Evolutionary conservation across 768 basidiomycete species (phyloP).

Genomic region (Mycena rebaudengoi): DNA sequence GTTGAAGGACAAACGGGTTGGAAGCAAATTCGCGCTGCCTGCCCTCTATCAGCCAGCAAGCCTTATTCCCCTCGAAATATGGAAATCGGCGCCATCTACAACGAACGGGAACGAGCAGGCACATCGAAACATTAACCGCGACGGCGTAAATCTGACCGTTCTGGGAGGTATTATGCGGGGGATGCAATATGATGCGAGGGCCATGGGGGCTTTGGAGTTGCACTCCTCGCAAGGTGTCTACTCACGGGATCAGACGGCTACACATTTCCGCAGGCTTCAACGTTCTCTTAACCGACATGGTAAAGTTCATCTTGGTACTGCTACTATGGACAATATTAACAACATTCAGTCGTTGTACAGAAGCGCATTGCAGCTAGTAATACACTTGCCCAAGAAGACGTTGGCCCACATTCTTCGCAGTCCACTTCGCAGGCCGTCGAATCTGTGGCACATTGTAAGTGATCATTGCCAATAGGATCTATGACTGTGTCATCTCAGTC

Average conservation of each 20-base stretch:
- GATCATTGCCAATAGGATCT: too few species aligned
- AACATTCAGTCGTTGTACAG: too few species aligned
- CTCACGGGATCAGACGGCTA: constrained; percentile 3
- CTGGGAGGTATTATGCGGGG: constrained; percentile 35
- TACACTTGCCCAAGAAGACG: too few species aligned
- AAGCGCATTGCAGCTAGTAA: too few species aligned
- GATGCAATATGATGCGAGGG: constrained; percentile 28
- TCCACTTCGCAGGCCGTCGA: too few species aligned
- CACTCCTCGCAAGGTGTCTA: constrained; percentile 21
- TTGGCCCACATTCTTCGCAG: too few species aligned
- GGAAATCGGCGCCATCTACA: constrained; percentile 32
- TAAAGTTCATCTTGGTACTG: too few species aligned
- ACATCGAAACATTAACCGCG: constrained; percentile 33
- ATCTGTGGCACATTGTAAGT: too few species aligned
- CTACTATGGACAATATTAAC: too few species aligned
- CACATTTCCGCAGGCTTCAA: constrained; percentile 2
- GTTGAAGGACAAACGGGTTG: constrained; percentile 34
- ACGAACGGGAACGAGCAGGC: constrained; percentile 33
- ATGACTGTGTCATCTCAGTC: too few species aligned
- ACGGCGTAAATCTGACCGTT: constrained; percentile 34
- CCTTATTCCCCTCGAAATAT: constrained; percentile 35
- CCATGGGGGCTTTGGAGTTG: constrained; percentile 8
- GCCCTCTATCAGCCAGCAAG: constrained; percentile 36
- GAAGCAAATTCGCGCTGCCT: constrained; percentile 29
- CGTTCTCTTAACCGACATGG: constrained; percentile 10